phyloP scores from a whole-genome alignment of 1,284 basidiomycete genomes.

The Cerioporus squamosus region DNA sequence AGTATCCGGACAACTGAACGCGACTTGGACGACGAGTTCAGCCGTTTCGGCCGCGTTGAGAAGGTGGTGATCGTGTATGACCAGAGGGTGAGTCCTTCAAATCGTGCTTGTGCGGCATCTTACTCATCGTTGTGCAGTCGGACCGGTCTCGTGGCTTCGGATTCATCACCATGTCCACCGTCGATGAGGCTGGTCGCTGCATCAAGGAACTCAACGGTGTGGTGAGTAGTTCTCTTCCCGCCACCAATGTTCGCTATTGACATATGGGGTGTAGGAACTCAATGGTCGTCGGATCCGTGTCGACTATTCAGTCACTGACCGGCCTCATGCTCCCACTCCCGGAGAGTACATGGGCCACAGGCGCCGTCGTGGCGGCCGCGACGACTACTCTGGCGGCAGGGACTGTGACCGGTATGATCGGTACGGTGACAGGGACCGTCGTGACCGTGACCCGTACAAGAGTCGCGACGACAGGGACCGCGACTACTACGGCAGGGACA shows the following conservation, averaged over 20 bases:
- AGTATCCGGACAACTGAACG: conserved; percentile 94
- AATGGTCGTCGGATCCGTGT: conserved; percentile 97
- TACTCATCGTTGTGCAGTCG: conserved; percentile 55
- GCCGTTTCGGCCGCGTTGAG: conserved; percentile 86
- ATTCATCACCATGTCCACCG: conserved; percentile 91
- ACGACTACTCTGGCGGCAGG: conserved; percentile 51
- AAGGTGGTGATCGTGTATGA: conserved; percentile 99
- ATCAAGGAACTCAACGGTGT: conserved; percentile 93
- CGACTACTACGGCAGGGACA: conserved; percentile 50
- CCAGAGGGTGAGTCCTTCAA: conserved; percentile 74
- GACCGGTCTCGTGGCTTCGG: conserved; percentile 97
- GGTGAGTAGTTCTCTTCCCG: conserved; percentile 50
- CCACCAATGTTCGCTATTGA: conserved; percentile 13
- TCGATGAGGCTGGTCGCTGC: conserved; percentile 87
- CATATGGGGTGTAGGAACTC: conserved; percentile 63
- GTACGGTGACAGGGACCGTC: conserved; percentile 53
- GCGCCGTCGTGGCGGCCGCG: conserved; percentile 66
- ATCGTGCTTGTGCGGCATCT: conserved; percentile 16
- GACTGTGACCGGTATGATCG: conserved; percentile 42
- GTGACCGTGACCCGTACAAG: conserved; percentile 49
- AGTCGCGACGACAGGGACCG: conserved; percentile 51
- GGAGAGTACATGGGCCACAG: conserved; percentile 97
- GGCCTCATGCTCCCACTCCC: conserved; percentile 94
- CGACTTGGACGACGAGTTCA: conserved; percentile 94
- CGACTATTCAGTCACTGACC: conserved; percentile 93